Percentiles rank a stretch among this genome's conserved stretches.
Evolutionary conservation across 768 basidiomycete species (phyloP).

Genomic region (Pisolithus sp.): DNA sequence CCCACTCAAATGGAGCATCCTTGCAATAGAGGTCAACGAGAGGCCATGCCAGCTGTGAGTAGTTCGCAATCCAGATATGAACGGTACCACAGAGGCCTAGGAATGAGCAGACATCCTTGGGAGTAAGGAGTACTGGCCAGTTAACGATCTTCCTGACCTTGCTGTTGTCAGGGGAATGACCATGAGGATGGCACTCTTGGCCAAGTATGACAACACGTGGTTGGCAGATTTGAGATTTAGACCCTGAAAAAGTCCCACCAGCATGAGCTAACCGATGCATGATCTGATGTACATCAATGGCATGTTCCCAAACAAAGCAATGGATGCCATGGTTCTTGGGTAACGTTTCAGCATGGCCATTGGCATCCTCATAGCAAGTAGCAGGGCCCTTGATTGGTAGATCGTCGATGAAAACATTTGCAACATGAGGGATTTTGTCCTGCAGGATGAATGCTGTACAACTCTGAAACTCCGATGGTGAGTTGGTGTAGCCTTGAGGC

Average conservation of each 20-base stretch:
- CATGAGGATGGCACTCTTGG: slow-evolving; percentile 34
- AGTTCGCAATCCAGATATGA: slow-evolving; percentile 26
- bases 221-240: too few species aligned
- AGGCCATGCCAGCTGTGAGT: slow-evolving; percentile 11
- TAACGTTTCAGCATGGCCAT: slow-evolving; percentile 31
- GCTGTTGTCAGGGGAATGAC: slow-evolving; percentile 18
- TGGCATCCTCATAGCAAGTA: slow-evolving; percentile 19
- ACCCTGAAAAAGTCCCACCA: slow-evolving; percentile 32
- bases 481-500: too few species aligned
- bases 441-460: slow-evolving; percentile 22
- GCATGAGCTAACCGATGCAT: slow-evolving; percentile 8
- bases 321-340: too few species aligned
- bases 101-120: slow-evolving; percentile 19
- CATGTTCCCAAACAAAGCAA: too few species aligned
- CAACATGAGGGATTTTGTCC: slow-evolving; percentile 34
- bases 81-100: slow-evolving; percentile 23
- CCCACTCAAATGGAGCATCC: slow-evolving; percentile 17
- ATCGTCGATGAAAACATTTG: slow-evolving; percentile 36
- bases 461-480: too few species aligned
- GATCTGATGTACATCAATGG: too few species aligned
- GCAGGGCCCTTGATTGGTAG: slow-evolving; percentile 27
- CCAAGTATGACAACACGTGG: too few species aligned
- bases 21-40: slow-evolving; percentile 24
- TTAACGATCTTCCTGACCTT: slow-evolving; percentile 22
- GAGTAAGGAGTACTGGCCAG: slow-evolving; percentile 21